These are phyloP conservation scores for Ganoderma lucidum DNA, from an alignment of 1,284 basidiomycete genomes.

Conservation along the genomic window DNA sequence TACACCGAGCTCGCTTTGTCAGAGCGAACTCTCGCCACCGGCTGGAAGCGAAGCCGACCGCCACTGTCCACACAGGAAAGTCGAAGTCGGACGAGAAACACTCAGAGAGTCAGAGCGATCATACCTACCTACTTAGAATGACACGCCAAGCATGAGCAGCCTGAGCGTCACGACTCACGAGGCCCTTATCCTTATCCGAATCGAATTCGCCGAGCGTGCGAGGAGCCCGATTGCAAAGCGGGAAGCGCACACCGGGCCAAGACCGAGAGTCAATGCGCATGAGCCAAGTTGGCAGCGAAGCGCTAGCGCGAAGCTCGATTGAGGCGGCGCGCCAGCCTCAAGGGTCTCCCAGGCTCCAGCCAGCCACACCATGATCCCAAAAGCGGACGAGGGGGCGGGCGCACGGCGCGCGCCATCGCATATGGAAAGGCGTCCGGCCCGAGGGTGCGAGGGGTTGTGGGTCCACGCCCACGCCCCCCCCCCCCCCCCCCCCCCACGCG, in stretches of 20 bases:
- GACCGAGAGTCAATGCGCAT: neutral
- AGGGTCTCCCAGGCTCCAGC: neutral
- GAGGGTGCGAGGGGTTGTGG: neutral
- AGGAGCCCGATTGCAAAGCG: neutral
- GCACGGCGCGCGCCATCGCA: neutral
- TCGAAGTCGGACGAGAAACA: neutral
- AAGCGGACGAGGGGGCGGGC: slow-evolving; percentile 1
- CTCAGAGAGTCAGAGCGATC: neutral
- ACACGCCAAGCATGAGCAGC: neutral
- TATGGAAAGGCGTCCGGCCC: neutral
- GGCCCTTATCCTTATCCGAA: neutral
- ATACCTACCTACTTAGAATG: neutral
- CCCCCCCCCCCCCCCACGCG: no score
- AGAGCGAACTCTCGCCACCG: neutral
- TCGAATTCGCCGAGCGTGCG: slow-evolving; percentile 3
- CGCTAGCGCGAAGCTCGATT: neutral
- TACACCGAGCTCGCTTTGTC: neutral
- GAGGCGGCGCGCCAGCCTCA: neutral
- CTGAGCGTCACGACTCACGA: slow-evolving; percentile 1
- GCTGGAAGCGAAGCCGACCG: neutral
- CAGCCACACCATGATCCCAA: neutral
- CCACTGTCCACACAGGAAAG: neutral
- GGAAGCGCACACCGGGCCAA: neutral
- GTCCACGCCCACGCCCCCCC: neutral
- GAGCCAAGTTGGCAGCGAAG: neutral